Conservation (phyloP, 352 stramenopile genomes). For the Globisporangium alternatum region DNA sequence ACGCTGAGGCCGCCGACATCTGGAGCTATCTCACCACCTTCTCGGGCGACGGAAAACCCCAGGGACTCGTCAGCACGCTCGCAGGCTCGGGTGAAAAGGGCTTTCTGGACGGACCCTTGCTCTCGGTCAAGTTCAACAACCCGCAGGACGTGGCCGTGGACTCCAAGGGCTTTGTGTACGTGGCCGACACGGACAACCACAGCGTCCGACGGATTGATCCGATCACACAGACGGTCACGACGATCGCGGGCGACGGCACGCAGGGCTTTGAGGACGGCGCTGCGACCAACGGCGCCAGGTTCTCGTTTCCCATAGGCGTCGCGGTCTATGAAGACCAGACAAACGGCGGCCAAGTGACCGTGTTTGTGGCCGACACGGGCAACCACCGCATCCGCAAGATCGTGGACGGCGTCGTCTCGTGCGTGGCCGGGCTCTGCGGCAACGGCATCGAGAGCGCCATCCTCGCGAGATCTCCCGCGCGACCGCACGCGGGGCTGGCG, state of each 20-base stretch:
- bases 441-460: slow-evolving; percentile 61
- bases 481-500: slow-evolving; percentile 83
- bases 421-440: slow-evolving; percentile 88
- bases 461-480: slow-evolving; percentile 27
- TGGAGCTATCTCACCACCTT: slow-evolving; percentile 52
- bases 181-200: slow-evolving; percentile 95
- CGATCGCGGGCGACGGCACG: slow-evolving; percentile 49
- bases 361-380: slow-evolving; percentile 79
- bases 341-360: slow-evolving; percentile 24
- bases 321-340: slow-evolving; percentile 49
- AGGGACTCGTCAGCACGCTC: slow-evolving; percentile 90
- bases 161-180: slow-evolving; percentile 90
- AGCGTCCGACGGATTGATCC: slow-evolving; percentile 83
- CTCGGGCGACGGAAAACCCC: slow-evolving; percentile 56
- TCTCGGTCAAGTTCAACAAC: slow-evolving; percentile 82
- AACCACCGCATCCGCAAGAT: slow-evolving; percentile 85
- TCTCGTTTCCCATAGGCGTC: slow-evolving; percentile 70
- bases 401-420: slow-evolving; percentile 66
- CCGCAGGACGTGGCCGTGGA: slow-evolving; percentile 92
- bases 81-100: slow-evolving; percentile 79
- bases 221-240: slow-evolving; percentile 38
- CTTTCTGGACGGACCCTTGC: slow-evolving; percentile 67
- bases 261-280: slow-evolving; percentile 48
- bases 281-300: slow-evolving; percentile 34
- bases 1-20: slow-evolving; percentile 56